A percentile compares a stretch with the other conserved stretches of the same genome.
Evolutionary conservation across 1,284 basidiomycete species (phyloP).

Genomic region (Ceratobasidium papillatum): DNA sequence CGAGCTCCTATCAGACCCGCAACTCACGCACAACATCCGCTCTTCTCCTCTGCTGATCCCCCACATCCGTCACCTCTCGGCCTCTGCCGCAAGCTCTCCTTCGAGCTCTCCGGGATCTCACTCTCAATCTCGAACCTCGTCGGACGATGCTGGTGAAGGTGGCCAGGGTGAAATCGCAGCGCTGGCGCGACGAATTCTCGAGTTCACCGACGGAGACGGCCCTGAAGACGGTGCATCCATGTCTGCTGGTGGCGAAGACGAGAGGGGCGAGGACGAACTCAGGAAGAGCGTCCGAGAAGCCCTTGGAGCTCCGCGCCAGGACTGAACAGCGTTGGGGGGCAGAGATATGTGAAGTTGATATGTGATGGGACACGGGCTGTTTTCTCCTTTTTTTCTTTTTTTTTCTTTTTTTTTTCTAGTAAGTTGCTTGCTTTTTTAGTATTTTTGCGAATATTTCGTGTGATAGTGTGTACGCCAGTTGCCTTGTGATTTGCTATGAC

Average conservation of each 20-base stretch:
- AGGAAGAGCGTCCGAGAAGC: slow-evolving; percentile 81
- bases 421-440: slow-evolving; percentile 39
- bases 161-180: slow-evolving; percentile 89
- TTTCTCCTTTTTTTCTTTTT: slow-evolving; percentile 5
- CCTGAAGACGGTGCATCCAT: slow-evolving; percentile 64
- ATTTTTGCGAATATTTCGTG: slow-evolving; percentile 33
- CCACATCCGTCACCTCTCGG: slow-evolving; percentile 83
- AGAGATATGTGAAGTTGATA: slow-evolving; percentile 2
- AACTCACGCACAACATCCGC: slow-evolving; percentile 88
- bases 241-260: slow-evolving; percentile 48
- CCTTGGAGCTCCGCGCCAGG: slow-evolving; percentile 52
- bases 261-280: slow-evolving; percentile 75
- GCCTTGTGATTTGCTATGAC: slow-evolving; percentile 18
- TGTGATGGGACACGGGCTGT: slow-evolving; percentile 17
- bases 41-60: slow-evolving; percentile 81
- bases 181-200: slow-evolving; percentile 83
- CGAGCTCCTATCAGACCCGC: slow-evolving; percentile 67
- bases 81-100: slow-evolving; percentile 74
- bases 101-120: slow-evolving; percentile 73
- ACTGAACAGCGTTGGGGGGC: not conserved
- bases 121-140: slow-evolving; percentile 75
- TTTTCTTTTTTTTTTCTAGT: slow-evolving; percentile 10
- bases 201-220: slow-evolving; percentile 78
- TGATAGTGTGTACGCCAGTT: slow-evolving; percentile 35
- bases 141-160: slow-evolving; percentile 71